phyloP scores from a whole-genome alignment of 2,329 filamentous ascomycete species.

The Xylariaceae sp. region DNA sequence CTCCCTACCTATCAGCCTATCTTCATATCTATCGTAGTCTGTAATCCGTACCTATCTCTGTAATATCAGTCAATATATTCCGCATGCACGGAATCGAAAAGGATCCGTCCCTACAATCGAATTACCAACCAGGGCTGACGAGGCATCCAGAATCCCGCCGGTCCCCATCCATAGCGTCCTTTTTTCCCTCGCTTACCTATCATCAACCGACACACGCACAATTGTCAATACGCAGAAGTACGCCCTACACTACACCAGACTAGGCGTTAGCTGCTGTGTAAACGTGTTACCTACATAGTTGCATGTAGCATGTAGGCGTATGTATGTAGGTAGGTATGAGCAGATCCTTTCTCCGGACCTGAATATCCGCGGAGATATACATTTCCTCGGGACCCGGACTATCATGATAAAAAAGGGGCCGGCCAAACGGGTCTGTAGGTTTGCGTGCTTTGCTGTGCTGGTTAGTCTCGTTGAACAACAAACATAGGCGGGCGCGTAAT shows the following conservation, averaged over 20 bases:
- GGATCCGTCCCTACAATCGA: neutral
- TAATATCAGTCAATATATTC: no score
- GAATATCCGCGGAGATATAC: slow-evolving; percentile 16
- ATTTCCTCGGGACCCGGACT: neutral
- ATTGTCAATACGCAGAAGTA: neutral
- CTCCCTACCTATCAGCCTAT: no score
- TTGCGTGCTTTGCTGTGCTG: neutral
- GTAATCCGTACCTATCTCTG: no score
- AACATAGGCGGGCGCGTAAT: no score
- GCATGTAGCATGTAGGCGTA: neutral
- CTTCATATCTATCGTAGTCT: no score
- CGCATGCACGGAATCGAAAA: neutral
- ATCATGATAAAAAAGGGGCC: neutral
- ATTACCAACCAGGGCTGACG: no score
- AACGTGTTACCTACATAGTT: neutral
- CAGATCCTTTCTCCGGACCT: neutral
- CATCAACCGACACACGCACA: neutral
- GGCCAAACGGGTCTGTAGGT: neutral
- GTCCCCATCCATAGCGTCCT: no score
- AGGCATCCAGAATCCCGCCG: no score
- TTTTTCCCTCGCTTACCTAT: neutral
- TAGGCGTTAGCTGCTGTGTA: neutral
- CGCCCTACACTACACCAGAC: neutral
- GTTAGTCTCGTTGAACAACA: no score
- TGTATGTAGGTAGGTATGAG: no score